These are phyloP conservation scores for Sutorius australiensis DNA, from an alignment of 768 basidiomycete genomes.

Conservation along the genomic window DNA sequence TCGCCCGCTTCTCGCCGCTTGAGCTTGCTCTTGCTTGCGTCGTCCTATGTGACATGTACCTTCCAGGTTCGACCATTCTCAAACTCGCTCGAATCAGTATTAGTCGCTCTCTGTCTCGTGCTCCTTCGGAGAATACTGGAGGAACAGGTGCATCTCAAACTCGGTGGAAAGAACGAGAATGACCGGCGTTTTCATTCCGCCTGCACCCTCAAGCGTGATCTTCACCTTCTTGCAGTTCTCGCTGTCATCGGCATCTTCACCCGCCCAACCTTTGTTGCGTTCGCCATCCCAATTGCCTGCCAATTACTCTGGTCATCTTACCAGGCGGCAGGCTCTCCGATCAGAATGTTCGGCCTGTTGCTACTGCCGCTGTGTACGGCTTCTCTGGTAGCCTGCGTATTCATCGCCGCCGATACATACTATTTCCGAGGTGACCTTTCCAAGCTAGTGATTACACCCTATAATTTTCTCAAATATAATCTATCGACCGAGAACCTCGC, in stretches of 20 bases:
- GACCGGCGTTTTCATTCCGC: not conserved
- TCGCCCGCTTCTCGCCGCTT: constrained; percentile 16
- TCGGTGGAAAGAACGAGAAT: not conserved
- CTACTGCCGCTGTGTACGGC: constrained; percentile 24
- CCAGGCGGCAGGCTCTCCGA: constrained; percentile 8
- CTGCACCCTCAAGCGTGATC: constrained; percentile 8
- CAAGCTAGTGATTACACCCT: constrained; percentile 30
- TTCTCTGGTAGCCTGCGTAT: constrained; percentile 7
- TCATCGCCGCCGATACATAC: constrained; percentile 29
- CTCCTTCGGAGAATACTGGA: constrained; percentile 20
- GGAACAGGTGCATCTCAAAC: not conserved
- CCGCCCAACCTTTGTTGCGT: constrained; percentile 35
- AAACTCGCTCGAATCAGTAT: constrained; percentile 34
- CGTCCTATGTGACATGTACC: constrained; percentile 35
- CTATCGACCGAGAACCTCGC: constrained; percentile 35
- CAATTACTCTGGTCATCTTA: constrained; percentile 20
- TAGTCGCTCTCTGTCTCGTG: constrained; percentile 30
- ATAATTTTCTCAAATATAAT: constrained; percentile 39
- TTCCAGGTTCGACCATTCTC: constrained; percentile 41
- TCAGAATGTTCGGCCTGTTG: constrained; percentile 6
- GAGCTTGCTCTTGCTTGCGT: constrained; percentile 30
- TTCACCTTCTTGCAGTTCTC: constrained; percentile 27
- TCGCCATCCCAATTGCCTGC: constrained; percentile 30
- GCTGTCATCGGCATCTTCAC: constrained; percentile 32
- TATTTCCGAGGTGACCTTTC: constrained; percentile 30